These are phyloP conservation scores for Pichia sp. DNA, from an alignment of 1,139 yeast species.

Conservation along the genomic window DNA sequence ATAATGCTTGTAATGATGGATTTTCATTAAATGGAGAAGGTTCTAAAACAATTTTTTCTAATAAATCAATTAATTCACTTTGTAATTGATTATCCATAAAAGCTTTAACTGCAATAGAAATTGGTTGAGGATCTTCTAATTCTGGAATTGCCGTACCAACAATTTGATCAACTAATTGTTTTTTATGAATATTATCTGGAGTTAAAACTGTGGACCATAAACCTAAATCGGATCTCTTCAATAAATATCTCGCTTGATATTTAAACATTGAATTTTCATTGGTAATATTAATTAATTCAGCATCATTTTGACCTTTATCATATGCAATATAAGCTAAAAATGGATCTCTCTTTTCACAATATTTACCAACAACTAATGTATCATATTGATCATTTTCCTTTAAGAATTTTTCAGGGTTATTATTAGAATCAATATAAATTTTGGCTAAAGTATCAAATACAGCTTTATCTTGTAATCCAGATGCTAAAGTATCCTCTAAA, in stretches of 20 bases:
- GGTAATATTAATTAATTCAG: constrained; percentile 82
- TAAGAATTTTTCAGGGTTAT: constrained; percentile 93
- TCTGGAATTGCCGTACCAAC: constrained; percentile 97
- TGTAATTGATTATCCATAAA: constrained; percentile 95
- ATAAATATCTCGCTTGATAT: constrained; percentile 93
- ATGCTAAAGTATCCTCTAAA: constrained; percentile 80
- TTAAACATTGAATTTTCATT: constrained; percentile 97
- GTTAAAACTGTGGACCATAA: constrained; percentile 78
- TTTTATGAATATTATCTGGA: constrained; percentile 76
- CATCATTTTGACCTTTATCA: constrained; percentile 90
- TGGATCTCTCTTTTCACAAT: constrained; percentile 99
- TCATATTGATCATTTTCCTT: constrained; percentile 86
- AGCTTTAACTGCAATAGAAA: constrained; percentile 91
- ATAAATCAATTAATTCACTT: constrained; percentile 82
- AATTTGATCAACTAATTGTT: constrained; percentile 87
- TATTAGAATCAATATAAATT: constrained; percentile 95
- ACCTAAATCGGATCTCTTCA: constrained; percentile 72
- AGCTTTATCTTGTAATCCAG: constrained; percentile 87
- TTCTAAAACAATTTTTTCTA: constrained; percentile 92
- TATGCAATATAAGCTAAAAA: constrained; percentile 95
- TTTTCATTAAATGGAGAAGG: constrained; percentile 96
- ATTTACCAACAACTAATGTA: constrained; percentile 90
- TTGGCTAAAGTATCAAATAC: constrained; percentile 93
- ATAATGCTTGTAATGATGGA: constrained; percentile 86
- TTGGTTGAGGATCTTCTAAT: constrained; percentile 90